Percentiles rank a stretch among this genome's conserved stretches.
Conservation (phyloP, 2,329 filamentous ascomycete genomes). For the Hortaea sp. region DNA sequence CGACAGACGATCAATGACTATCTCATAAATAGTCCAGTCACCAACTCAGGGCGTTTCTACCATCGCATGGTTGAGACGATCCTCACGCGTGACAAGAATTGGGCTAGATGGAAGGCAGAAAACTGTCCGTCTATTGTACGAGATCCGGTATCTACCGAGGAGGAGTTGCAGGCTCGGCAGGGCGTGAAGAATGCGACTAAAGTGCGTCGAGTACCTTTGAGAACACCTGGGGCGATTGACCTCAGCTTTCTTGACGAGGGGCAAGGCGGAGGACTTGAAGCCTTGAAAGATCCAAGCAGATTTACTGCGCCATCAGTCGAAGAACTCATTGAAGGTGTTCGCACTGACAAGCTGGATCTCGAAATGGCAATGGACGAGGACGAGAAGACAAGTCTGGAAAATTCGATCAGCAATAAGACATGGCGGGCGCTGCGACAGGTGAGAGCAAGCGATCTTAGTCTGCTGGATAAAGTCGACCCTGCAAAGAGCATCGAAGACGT, state of each 20-base stretch:
- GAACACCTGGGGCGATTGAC: conserved; percentile 62
- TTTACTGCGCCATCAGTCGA: conserved; percentile 61
- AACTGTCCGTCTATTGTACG: conserved; percentile 80
- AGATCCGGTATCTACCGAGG: conserved; percentile 56
- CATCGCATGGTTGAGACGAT: conserved; percentile 96
- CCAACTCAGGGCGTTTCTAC: conserved; percentile 77
- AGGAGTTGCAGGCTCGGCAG: conserved; percentile 60
- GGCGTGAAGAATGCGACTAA: conserved; percentile 56
- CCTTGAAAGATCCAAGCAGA: conserved; percentile 54
- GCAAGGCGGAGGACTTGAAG: conserved; percentile 54
- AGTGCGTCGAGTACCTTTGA: conserved; percentile 59
- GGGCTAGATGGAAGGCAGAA: conserved; percentile 97
- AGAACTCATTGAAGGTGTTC: conserved; percentile 62
- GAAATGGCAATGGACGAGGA: conserved; percentile 63
- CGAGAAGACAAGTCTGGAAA: conserved; percentile 49
- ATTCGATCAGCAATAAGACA: conserved; percentile 74
- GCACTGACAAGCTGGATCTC: conserved; percentile 73
- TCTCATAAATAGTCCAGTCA: conserved; percentile 44
- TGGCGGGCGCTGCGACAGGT: conserved; percentile 84
- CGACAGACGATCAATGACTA: conserved; percentile 73
- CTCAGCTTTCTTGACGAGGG: conserved; percentile 68
- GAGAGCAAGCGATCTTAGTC: conserved; percentile 58
- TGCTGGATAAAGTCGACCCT: conserved; percentile 82
- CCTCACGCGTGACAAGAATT: conserved; percentile 91
- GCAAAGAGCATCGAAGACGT: conserved; percentile 52